Base-by-base conservation (phyloP, 352 stramenopile species). In the Pythium periplocum region DNA sequence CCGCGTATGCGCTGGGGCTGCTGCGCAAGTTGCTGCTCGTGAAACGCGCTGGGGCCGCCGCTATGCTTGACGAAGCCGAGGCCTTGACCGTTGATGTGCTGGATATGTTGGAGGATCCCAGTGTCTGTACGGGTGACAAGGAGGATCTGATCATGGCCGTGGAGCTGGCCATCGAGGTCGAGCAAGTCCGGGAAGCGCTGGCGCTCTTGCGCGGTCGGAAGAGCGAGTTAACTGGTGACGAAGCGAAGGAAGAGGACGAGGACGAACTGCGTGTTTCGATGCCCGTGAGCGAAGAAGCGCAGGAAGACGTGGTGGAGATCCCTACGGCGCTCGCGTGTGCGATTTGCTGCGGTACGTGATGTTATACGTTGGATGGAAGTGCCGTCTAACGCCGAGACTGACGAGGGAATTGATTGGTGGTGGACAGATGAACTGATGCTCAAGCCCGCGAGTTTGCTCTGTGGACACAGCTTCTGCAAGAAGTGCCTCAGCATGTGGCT, bases 401-500 rank as follows among this genome's bases (percentile, higher is more conserved):
- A n/a, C 6, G 35, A 31, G 2, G 41, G 10, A 41, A 3, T 30
- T 46, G 47, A 35, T 4, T 49, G 17, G 45, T 3, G 17, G 3
- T 58, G 10, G 6, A 38, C 45, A 78, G 69, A 68, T 7, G 66
- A 78, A n/a, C 53, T 78, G 40, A 78, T 78, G 69, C 51, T 75
- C 52, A 65, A 71, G 64, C 69, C 69, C 4, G 66, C 58, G 60
- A 71, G 59, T 48, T 56, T 78, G 31, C 38, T 61, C 38, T 78
- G 69, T 30, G 69, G 69, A 41, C 69, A 78, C 56, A 75, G 66
- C 57, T 78, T 78, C 45, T 78, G 69, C 61, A 68, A 69, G 48
- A 68, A 59, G 36, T 78, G 69, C 10, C 51, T 78, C 26, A 61
- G 73, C n/a, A 49, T 73, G 33, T 78, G 69, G 69, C 61, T 75